phyloP scores from a whole-genome alignment of 441 rosid genomes.

The Metrosideros polymorpha region DNA sequence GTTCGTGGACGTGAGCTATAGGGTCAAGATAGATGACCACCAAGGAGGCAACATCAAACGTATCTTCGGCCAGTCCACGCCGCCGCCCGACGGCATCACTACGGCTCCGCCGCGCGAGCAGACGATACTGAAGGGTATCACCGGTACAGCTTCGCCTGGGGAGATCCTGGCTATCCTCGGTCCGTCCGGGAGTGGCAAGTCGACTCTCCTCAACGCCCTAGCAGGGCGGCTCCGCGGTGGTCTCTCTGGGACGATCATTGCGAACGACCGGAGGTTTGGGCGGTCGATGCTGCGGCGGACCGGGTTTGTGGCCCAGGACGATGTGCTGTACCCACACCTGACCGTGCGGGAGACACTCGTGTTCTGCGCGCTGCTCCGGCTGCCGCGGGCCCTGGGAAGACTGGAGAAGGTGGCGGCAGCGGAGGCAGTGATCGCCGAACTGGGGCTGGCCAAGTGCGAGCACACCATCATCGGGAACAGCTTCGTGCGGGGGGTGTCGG shows the following conservation, averaged over 20 bases:
- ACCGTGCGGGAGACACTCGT: constrained; percentile 86
- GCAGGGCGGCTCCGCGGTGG: constrained; percentile 67
- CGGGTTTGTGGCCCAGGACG: constrained; percentile 89
- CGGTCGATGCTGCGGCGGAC: constrained; percentile 47
- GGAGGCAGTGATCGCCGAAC: constrained; percentile 59
- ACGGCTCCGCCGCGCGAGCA: constrained; percentile 28
- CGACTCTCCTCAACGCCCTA: constrained; percentile 66
- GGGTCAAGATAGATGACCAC: constrained; percentile 33
- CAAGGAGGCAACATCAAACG: constrained; percentile 23
- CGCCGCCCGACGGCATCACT: constrained; percentile 13
- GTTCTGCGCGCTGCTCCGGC: constrained; percentile 69
- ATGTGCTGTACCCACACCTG: constrained; percentile 84
- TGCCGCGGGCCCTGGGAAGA: constrained; percentile 33
- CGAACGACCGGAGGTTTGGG: constrained; percentile 36
- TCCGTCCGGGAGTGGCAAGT: constrained; percentile 91
- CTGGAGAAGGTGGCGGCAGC: constrained; percentile 46
- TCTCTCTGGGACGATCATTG: constrained; percentile 56
- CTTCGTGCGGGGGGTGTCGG: constrained; percentile 74
- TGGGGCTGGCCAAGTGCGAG: constrained; percentile 64
- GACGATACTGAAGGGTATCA: constrained; percentile 52
- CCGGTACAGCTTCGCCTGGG: constrained; percentile 82
- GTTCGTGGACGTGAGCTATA: constrained; percentile 66
- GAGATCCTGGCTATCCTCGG: constrained; percentile 90
- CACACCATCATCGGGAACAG: constrained; percentile 81
- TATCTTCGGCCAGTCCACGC: constrained; percentile 12